Evolutionary conservation across 1,284 basidiomycete genomes (phyloP), one percentile per base, ranked within the genome.

Genomic region (Cryptococcus wingfieldii): DNA sequence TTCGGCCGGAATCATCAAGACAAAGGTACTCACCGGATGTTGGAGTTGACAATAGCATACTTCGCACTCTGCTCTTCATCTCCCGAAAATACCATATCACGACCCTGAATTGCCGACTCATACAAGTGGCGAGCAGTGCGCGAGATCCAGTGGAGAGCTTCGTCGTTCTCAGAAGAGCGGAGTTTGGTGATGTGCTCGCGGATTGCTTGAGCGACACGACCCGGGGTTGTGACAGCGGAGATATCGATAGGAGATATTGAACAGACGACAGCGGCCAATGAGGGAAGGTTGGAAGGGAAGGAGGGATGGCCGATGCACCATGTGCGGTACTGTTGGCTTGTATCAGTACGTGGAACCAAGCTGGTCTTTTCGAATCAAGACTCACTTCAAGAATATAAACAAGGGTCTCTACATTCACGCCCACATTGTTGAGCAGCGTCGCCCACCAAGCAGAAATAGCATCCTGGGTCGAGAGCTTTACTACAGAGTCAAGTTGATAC

Each of bases 361-460:
- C 19, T 19, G 19, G 19, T 19, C 19, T 55, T 18, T 12, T 13
- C 19, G 5, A 14, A 23, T 5, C 10, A 12, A n/a, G 14, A 8
- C 16, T 14, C 14, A 27, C 50, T 18, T 19, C 34, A 25, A 9
- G 12, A 7, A 31, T 10, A 46, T 16, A 28, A 31, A 62, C 31
- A n/a, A 47, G 43, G 31, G 59, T 57, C 41, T 65, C 51, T 10
- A 31, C 31, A 5, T 38, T 16, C 44, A 48, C 45, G 23, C 65
- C 67, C 1, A 54, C 54, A 12, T 61, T 57, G 48, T 63, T 53
- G 19, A 68, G 53, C 28, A 68, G 50, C 34, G 42, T 48, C n/a
- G 60, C 38, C 61, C 64, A 68, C 64, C 64, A 68, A 2, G 51
- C 66, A 37, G 58, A 57, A 7, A 68, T 31, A 12, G 62, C 54